Percentiles rank a stretch among this genome's conserved stretches.
These are phyloP conservation scores for Phanerochaete carnosa DNA, from an alignment of 768 basidiomycete species.

Conservation along the genomic window DNA sequence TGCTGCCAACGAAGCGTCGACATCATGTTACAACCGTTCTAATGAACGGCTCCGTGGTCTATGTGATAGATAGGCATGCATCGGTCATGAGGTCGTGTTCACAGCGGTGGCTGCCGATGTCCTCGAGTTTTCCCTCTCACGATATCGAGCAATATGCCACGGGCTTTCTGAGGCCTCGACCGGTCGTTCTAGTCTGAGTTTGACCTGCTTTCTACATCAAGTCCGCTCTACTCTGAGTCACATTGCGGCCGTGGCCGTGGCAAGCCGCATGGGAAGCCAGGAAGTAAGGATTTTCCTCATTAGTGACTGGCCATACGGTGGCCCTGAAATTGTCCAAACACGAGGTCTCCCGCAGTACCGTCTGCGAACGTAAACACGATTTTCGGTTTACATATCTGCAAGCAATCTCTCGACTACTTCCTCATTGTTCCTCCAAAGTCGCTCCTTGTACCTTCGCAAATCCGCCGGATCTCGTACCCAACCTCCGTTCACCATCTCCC, in stretches of 20 bases:
- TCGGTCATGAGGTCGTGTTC: neutral
- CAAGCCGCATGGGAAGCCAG: neutral
- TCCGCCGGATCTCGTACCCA: conserved; percentile 28
- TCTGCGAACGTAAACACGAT: neutral
- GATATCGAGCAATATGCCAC: neutral
- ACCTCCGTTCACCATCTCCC: conserved; percentile 28
- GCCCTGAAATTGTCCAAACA: neutral
- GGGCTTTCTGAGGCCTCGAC: neutral
- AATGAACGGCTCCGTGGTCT: neutral
- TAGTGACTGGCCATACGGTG: neutral
- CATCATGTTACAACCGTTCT: too few species aligned
- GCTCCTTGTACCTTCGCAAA: conserved; percentile 27
- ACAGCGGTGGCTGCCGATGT: neutral
- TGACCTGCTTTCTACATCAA: neutral
- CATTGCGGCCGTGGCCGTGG: neutral
- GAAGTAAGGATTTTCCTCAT: neutral
- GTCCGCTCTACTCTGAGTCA: neutral
- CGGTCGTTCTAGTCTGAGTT: neutral
- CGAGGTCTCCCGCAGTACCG: neutral
- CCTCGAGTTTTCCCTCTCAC: neutral
- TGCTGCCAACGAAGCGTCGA: too few species aligned
- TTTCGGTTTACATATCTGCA: conserved; percentile 22
- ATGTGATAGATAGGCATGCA: neutral
- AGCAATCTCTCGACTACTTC: conserved; percentile 29
- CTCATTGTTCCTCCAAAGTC: conserved; percentile 31